These are phyloP conservation scores for Adansonia grandidieri DNA, from an alignment of 441 rosid species.

Conservation along the genomic window DNA sequence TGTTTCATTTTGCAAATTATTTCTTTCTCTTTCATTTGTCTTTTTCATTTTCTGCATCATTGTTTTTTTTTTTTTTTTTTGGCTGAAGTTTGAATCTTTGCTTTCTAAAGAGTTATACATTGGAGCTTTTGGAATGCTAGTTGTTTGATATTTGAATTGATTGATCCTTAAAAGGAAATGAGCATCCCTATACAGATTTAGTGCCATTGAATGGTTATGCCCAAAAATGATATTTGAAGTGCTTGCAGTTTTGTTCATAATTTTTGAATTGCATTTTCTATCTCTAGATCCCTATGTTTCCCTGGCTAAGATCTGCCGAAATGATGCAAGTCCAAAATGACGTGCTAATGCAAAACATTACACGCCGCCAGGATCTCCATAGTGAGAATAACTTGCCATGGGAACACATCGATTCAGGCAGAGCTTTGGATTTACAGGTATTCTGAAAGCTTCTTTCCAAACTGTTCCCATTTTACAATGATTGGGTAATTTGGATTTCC, in stretches of 20 bases:
- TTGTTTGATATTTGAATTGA: neutral
- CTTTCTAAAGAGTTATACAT: neutral
- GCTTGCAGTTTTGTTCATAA: slow-evolving; percentile 8
- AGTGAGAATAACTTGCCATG: slow-evolving; percentile 47
- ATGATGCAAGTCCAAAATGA: slow-evolving; percentile 29
- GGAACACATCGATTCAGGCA: slow-evolving; percentile 43
- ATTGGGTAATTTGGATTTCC: neutral
- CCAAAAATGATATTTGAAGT: slow-evolving; percentile 16
- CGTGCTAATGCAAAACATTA: slow-evolving; percentile 24
- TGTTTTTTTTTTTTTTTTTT: neutral
- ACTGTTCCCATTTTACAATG: neutral
- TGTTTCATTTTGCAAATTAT: neutral
- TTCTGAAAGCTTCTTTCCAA: neutral
- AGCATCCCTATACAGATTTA: neutral
- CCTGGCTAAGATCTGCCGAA: slow-evolving; percentile 33
- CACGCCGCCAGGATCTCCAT: slow-evolving; percentile 28
- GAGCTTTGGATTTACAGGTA: slow-evolving; percentile 60
- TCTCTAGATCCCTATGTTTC: slow-evolving; percentile 38
- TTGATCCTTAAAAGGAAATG: neutral
- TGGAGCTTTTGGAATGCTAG: no score
- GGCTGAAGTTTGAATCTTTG: neutral
- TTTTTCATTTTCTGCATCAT: neutral
- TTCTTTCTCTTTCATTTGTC: neutral
- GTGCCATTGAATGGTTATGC: neutral
- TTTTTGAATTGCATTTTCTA: slow-evolving; percentile 7